Conservation (phyloP, 345 rosid genomes). For the Garcia nutans region DNA sequence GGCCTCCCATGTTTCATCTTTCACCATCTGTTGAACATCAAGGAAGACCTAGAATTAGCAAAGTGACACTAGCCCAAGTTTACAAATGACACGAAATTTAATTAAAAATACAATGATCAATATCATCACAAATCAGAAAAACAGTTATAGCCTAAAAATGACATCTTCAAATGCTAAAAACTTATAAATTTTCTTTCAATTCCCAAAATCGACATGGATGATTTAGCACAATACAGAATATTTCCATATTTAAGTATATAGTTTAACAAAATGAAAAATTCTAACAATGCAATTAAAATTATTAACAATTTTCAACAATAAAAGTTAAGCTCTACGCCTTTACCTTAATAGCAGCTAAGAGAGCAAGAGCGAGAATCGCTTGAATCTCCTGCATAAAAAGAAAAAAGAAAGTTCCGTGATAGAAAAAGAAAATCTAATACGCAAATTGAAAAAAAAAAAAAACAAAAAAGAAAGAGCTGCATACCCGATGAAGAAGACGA, state of each 20-base stretch:
- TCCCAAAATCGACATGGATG: neutral
- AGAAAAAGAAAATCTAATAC: neutral
- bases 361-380: slow-evolving; percentile 59
- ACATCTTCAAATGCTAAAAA: neutral
- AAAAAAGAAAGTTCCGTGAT: neutral
- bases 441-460: neutral
- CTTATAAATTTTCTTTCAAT: neutral
- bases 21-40: slow-evolving; percentile 42
- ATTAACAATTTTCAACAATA: neutral
- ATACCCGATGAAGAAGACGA: slow-evolving; percentile 52
- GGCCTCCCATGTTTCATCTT: slow-evolving; percentile 81
- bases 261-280: neutral
- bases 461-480: neutral
- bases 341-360: slow-evolving; percentile 66
- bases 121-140: neutral
- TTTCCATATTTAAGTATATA: neutral
- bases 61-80: neutral
- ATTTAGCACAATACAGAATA: neutral
- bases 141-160: neutral
- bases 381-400: slow-evolving; percentile 68
- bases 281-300: neutral
- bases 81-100: neutral
- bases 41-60: neutral
- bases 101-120: neutral
- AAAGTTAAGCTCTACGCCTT: no score